Percentiles rank a stretch among this genome's conserved stretches.
These are phyloP conservation scores for Trypanosoma brucei DNA, from an alignment of 208 protist species.

Conservation along the genomic window DNA sequence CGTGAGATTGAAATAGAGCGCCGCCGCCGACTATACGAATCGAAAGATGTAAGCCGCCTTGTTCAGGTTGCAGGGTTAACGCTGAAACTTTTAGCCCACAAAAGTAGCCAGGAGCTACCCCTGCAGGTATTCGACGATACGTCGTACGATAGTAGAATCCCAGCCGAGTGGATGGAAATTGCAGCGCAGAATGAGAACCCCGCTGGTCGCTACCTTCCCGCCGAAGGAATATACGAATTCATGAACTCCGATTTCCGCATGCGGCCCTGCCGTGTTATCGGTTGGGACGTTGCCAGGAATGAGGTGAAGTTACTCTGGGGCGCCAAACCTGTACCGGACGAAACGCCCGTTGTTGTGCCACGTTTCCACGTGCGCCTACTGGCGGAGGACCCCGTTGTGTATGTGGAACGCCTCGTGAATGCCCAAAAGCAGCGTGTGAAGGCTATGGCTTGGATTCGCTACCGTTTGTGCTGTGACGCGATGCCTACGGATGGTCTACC, in stretches of 20 bases:
- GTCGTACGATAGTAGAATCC: constrained; percentile 91
- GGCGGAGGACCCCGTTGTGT: constrained; percentile 87
- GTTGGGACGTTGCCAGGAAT: constrained; percentile 67
- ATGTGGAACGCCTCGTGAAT: constrained; percentile 77
- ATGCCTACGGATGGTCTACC: constrained; percentile 84
- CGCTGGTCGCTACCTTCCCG: constrained; percentile 68
- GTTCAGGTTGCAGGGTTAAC: constrained; percentile 69
- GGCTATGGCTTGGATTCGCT: constrained; percentile 86
- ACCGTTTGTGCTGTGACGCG: constrained; percentile 89
- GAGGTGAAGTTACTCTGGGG: constrained; percentile 74
- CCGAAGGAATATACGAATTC: constrained; percentile 65
- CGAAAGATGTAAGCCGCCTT: constrained; percentile 71
- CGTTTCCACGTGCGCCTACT: constrained; percentile 86
- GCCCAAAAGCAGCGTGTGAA: constrained; percentile 81
- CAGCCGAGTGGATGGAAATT: constrained; percentile 90
- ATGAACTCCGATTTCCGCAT: constrained; percentile 40
- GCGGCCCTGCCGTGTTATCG: constrained; percentile 80
- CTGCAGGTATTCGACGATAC: constrained; percentile 95
- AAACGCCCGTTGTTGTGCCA: constrained; percentile 39
- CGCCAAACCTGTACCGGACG: constrained; percentile 6
- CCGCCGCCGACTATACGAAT: constrained; percentile 88
- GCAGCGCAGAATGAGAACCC: constrained; percentile 38
- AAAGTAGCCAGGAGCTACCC: constrained; percentile 70
- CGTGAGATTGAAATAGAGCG: constrained; percentile 94
- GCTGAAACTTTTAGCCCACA: constrained; percentile 53